phyloP scores from a whole-genome alignment of 1,284 basidiomycete genomes.

The Phellopilus nigrolimitatus region DNA sequence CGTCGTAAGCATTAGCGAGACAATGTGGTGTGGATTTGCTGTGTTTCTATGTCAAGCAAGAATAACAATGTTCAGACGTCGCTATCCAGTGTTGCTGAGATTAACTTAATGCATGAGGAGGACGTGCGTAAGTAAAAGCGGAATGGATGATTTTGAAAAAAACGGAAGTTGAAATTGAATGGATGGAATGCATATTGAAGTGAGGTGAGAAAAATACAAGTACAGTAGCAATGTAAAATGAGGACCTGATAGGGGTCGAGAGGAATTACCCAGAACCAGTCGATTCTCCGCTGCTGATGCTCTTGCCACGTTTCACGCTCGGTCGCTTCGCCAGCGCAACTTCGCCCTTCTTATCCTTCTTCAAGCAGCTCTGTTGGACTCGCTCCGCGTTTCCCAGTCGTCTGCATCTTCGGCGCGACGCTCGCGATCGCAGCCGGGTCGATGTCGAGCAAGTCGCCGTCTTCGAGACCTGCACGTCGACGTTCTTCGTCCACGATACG shows the following conservation, averaged over 20 bases:
- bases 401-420: conserved; percentile 11
- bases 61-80: too few species aligned
- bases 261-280: neutral
- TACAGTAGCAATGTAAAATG: neutral
- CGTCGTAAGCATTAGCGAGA: too few species aligned
- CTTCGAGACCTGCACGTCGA: conserved; percentile 26
- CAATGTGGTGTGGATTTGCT: too few species aligned
- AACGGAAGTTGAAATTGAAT: neutral
- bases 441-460: conserved; percentile 24
- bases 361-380: conserved; percentile 65
- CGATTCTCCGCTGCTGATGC: conserved; percentile 11
- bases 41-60: too few species aligned
- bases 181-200: neutral
- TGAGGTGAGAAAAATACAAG: neutral
- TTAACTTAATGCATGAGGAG: too few species aligned
- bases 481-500: conserved; percentile 74
- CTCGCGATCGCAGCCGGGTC: conserved; percentile 22
- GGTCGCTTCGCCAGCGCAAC: conserved; percentile 58
- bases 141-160: too few species aligned
- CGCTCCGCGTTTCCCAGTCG: conserved; percentile 52
- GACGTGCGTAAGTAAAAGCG: neutral
- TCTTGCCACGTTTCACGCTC: conserved; percentile 48
- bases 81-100: too few species aligned
- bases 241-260: neutral
- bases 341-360: conserved; percentile 54